Evolutionary conservation across 805 yeast genomes (phyloP), one percentile per base, ranked within the genome.

Genomic region (Monosporozyma servazzii): DNA sequence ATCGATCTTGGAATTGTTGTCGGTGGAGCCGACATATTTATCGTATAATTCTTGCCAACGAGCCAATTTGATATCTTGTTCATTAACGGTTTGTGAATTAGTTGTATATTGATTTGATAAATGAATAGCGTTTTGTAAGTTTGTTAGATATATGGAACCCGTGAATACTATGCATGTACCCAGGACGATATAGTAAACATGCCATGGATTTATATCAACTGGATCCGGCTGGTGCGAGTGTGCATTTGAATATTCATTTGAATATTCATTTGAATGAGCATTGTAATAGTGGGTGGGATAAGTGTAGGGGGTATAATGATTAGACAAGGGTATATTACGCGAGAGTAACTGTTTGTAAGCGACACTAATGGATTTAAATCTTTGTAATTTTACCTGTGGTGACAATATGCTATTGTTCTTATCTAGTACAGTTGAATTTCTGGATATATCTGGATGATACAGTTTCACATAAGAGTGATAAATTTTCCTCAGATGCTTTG

Each of bases 361-460:
- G 17, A 75, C 76, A 5, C 78, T 72, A 0, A 82, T 62, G 45
- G 71, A 64, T 57, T 79, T 71, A 76, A 88, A 80, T 64, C 84
- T 60, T 11, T 47, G 45, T 29, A 58, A 44, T 44, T 65, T 79
- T 69, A 54, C 71, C 9, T 55, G 56, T 2, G 40, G 9, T 1
- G 61, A 47, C 27, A 64, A 47, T 21, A 57, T n/a, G n/a, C n/a
- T 17, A 5, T 9, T 21, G 5, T 25, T 18, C 10, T 23, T 17
- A 36, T 25, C 17, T 2, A 15, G 15, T 18, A 25, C 9, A 11
- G 13, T n/a, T 20, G 41, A 13, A 18, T 25, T 17, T 11, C 20
- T 25, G 13, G 45, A 39, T 30, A 76, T 63, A 62, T 89, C 97
- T 0, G 97, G 96, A 63, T 89, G 96, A 59, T 89, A 89, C 9